A percentile compares a stretch with the other conserved stretches of the same genome.
phyloP scores from a whole-genome alignment of 2,329 filamentous ascomycete species.

The Mollisiaceae sp. region DNA sequence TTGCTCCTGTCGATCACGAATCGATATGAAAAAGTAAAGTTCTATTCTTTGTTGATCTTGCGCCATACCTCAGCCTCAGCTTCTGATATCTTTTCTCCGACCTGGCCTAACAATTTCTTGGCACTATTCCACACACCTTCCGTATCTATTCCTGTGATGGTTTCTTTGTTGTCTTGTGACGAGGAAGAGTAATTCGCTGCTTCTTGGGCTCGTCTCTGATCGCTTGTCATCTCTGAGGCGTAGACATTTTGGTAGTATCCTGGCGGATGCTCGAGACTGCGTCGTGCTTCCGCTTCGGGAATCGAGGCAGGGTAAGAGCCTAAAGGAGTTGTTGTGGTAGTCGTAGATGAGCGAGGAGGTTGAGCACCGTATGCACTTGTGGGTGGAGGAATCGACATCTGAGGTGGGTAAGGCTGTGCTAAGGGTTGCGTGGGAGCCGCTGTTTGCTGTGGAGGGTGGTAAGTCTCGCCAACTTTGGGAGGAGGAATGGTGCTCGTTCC shows the following conservation, averaged over 20 bases:
- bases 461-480: slow-evolving; percentile 55
- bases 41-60: slow-evolving; percentile 58
- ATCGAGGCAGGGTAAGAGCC: slow-evolving; percentile 35
- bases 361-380: slow-evolving; percentile 47
- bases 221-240: slow-evolving; percentile 56
- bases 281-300: slow-evolving; percentile 24
- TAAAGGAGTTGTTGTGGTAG: slow-evolving; percentile 42
- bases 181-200: slow-evolving; percentile 17
- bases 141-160: slow-evolving; percentile 41
- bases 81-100: slow-evolving; percentile 61
- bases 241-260: slow-evolving; percentile 63
- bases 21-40: slow-evolving; percentile 20
- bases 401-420: slow-evolving; percentile 48
- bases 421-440: slow-evolving; percentile 37
- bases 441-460: slow-evolving; percentile 45
- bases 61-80: slow-evolving; percentile 68
- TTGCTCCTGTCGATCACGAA: slow-evolving; percentile 22
- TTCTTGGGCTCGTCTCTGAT: slow-evolving; percentile 46
- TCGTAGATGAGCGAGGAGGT: slow-evolving; percentile 54
- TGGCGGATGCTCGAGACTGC: slow-evolving; percentile 42
- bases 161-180: slow-evolving; percentile 9
- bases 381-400: slow-evolving; percentile 59
- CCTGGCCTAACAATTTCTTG: slow-evolving; percentile 61
- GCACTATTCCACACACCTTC: slow-evolving; percentile 60
- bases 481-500: slow-evolving; percentile 49